Evolutionary conservation across 495 filamentous ascomycete genomes (phyloP), one percentile per base, ranked within the genome.

Genomic region (Durotheca rogersii): DNA sequence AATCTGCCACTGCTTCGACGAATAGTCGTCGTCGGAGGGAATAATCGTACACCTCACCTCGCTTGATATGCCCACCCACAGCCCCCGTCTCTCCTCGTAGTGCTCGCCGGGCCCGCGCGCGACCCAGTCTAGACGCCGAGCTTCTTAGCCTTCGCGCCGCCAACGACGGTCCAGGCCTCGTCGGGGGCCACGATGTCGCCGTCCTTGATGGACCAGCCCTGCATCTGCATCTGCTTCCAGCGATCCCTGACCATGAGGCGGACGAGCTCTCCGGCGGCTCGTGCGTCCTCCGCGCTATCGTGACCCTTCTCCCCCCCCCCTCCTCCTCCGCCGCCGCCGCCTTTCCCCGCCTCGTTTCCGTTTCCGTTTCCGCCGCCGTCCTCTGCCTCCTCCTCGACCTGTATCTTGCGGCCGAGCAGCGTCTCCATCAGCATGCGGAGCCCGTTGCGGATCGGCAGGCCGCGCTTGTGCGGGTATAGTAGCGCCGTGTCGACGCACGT

Each of bases 221-320:
- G 67, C 25, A 57, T 65, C 68, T 77, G 72, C 72, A 90, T 68
- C 9, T 55, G 58, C 49, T 76, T 78, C 86, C 88, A 90, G 48
- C 77, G 78, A 45, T 85, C 73, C 18, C 58, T 69, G 6, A 91
- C 76, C 60, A 80, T 84, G 23, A 78, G 74, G 43, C 87, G 67
- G 0, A 94, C 89, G 48, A 97, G 64, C 43, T 96, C 89, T 0
- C 92, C 94, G 0, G 94, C 89, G 0, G 89, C 87, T 37, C 84
- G 72, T 0, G 94, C 88, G 65, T 99, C 93, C 63, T 97, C 90
- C 34, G 81, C 84, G 14, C 84, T 89, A 65, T 97, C 92, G 56
- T 98, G 93, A 0, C 90, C 90, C 11, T 70, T 49, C 4, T 67
- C 67, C 9, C 67, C 60, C 2, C 59, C 69, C 15, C 73, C n/a